Evolutionary conservation across 1,284 basidiomycete species (phyloP), one percentile per base, ranked within the genome.

Genomic region (Sanghuangporus baumii): DNA sequence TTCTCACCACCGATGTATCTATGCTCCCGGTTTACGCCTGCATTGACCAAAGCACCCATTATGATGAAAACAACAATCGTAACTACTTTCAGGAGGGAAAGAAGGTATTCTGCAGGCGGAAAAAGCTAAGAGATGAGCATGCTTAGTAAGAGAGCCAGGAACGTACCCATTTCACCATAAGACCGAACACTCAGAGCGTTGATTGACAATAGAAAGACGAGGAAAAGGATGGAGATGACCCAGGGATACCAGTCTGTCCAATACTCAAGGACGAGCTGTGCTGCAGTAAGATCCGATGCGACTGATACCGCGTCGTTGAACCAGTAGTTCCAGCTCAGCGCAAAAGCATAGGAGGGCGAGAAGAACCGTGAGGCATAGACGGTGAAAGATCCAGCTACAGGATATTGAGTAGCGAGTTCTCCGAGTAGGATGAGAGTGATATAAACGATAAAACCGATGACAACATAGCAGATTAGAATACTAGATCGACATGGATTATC

Each of bases 321-420:
- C 89, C 88, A 91, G 69, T 91, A 91, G 68, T 91, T 91, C 88
- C 88, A 91, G 0, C 80, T 78, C 6, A 85, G 73, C 0, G 81
- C 80, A 58, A 84, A 84, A 1, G 87, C 88, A 69, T 89, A 91
- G 0, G 87, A 83, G 0, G 89, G 89, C 2, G 88, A 91, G 71
- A 92, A 87, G 74, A 92, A 92, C 40, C 89, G 85, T 2, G 83
- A 85, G 0, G 88, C 76, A 67, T 91, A 92, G 0, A 85, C 81
- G 66, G 87, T 91, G 76, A 91, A 92, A 0, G 89, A 91, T 2
- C 89, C 81, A 41, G 89, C 87, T 7, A 91, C 81, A 41, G 89
- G 89, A 67, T 91, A 91, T 67, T 91, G 89, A 0, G 89, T 91
- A 0, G 87, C 87, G 88, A 91, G 91, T 72, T 91, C 89, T 52